Percentiles rank a stretch among this genome's conserved stretches.
Evolutionary conservation across 2,329 filamentous ascomycete species (phyloP).

Genomic region (Lasiodiplodia theobromae): DNA sequence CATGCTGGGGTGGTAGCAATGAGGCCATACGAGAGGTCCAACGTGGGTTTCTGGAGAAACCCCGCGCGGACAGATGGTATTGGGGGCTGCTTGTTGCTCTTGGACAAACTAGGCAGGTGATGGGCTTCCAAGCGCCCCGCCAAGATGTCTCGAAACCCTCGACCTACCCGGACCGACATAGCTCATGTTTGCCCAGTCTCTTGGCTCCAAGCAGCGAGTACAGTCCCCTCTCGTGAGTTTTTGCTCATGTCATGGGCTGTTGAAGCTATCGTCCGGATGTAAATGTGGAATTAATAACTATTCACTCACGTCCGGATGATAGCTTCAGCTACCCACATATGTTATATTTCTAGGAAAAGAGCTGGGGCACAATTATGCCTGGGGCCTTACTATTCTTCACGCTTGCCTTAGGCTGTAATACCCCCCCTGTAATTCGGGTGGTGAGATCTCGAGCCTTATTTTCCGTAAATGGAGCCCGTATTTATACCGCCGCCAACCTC

Average conservation of each 20-base stretch:
- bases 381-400: no score
- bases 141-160: constrained; percentile 12
- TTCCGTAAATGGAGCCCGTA: not conserved
- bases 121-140: not conserved
- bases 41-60: not conserved
- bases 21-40: not conserved
- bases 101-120: constrained; percentile 21
- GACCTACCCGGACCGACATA: constrained; percentile 18
- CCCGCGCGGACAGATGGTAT: constrained; percentile 13
- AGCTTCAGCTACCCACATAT: no score
- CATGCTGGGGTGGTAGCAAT: not conserved
- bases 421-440: not conserved
- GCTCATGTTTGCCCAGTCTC: constrained; percentile 14
- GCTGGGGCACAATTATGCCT: no score
- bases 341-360: no score
- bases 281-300: no score
- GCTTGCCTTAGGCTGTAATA: no score
- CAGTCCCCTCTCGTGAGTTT: no score
- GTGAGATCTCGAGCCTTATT: constrained; percentile 1
- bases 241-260: no score
- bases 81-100: constrained; percentile 1
- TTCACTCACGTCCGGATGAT: no score
- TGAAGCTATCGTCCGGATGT: no score
- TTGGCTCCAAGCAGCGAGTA: constrained; percentile 10
- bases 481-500: constrained; percentile 1